phyloP scores from a whole-genome alignment of 306 rosid species.

The Cyamopsis tetragonoloba region DNA sequence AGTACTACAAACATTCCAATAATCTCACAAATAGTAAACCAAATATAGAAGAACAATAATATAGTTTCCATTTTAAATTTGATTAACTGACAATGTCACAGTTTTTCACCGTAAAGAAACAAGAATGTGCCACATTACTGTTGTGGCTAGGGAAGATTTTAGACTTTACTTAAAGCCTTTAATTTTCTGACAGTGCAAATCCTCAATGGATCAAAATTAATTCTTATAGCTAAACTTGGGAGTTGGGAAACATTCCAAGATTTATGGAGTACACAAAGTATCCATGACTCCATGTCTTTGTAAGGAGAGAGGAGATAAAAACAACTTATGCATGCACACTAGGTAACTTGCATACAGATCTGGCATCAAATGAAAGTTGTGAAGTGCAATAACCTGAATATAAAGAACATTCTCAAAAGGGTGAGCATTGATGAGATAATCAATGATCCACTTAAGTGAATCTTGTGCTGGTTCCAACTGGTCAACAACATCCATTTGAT shows the following conservation, averaged over 20 bases:
- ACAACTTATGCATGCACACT: background rate
- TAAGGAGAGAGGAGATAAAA: background rate
- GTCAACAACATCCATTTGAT: constrained; percentile 72
- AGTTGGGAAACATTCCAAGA: background rate
- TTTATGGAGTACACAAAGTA: background rate
- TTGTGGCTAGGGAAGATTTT: background rate
- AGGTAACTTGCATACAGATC: constrained; percentile 8
- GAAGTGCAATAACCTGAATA: constrained; percentile 60
- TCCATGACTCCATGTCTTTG: background rate
- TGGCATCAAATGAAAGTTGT: background rate
- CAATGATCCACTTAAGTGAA: constrained; percentile 92
- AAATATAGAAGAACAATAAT: background rate
- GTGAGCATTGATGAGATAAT: constrained; percentile 82
- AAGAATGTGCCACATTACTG: background rate
- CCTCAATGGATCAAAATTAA: background rate
- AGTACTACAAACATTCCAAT: background rate
- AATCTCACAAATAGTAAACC: background rate
- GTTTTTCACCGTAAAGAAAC: background rate
- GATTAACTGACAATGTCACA: background rate
- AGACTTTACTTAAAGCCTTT: background rate
- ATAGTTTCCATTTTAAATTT: constrained; percentile 3
- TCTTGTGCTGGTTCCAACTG: constrained; percentile 66
- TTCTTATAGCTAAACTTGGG: background rate
- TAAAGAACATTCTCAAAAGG: constrained; percentile 74
- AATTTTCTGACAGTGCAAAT: background rate